Evolutionary conservation across 2,329 filamentous ascomycete genomes (phyloP).

Genomic region (Didymella pomorum): DNA sequence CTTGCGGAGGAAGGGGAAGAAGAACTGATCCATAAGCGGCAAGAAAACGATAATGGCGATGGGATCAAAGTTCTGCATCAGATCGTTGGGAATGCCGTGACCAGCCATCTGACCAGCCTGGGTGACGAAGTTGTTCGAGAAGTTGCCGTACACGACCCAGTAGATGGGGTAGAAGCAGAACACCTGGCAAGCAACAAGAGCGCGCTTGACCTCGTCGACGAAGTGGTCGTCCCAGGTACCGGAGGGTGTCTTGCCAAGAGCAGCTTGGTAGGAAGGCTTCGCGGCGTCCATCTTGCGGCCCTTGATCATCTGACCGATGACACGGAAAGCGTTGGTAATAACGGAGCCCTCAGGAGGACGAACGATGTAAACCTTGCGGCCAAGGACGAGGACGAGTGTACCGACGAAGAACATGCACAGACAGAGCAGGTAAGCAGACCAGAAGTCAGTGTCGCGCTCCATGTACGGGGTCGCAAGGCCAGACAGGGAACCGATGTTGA

Average conservation of each 20-base stretch:
- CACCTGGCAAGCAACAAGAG: conserved; percentile 71
- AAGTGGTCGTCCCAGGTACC: conserved; percentile 74
- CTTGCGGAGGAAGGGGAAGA: conserved; percentile 56
- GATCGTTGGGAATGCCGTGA: conserved; percentile 58
- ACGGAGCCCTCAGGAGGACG: conserved; percentile 51
- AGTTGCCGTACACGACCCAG: conserved; percentile 55
- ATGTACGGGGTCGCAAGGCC: conserved; percentile 74
- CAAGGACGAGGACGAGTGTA: conserved; percentile 60
- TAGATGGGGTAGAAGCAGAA: conserved; percentile 62
- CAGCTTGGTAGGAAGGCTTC: conserved; percentile 71
- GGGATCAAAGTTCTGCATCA: conserved; percentile 59
- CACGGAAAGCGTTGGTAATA: conserved; percentile 62
- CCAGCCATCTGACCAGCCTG: conserved; percentile 55
- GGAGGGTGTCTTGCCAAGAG: conserved; percentile 56
- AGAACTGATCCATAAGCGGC: conserved; percentile 53
- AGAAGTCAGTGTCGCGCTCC: conserved; percentile 74
- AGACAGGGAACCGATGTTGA: conserved; percentile 75
- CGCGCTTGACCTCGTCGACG: conserved; percentile 75
- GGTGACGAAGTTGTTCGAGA: conserved; percentile 57
- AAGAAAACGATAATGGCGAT: conserved; percentile 58
- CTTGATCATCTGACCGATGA: conserved; percentile 65
- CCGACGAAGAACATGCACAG: conserved; percentile 72
- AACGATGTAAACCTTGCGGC: conserved; percentile 50
- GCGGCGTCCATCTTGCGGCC: conserved; percentile 66
- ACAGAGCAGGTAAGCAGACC: conserved; percentile 71